A percentile compares a stretch with the other conserved stretches of the same genome.
These are phyloP conservation scores for Fagus crenata DNA, from an alignment of 306 rosid genomes.

Conservation along the genomic window DNA sequence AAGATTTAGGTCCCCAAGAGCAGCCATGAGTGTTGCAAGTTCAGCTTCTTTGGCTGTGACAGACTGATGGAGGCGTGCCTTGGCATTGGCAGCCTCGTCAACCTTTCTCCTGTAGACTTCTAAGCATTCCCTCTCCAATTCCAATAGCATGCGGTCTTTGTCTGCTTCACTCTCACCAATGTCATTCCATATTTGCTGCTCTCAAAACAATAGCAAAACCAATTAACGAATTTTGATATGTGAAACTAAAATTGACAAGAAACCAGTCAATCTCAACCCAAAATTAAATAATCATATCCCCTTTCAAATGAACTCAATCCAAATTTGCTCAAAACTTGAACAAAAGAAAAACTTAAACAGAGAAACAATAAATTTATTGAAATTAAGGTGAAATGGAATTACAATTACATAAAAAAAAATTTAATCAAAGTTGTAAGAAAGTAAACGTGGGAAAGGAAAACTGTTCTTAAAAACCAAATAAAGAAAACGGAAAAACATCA, in stretches of 20 bases:
- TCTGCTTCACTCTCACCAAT: conserved; percentile 87
- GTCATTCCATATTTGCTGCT: conserved; percentile 94
- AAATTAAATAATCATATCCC: background rate
- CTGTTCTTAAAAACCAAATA: conserved; percentile 7
- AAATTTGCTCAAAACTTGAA: background rate
- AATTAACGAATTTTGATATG: background rate
- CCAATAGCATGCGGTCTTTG: conserved; percentile 75
- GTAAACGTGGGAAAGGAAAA: background rate
- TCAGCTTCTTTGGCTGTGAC: conserved; percentile 95
- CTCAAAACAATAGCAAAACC: conserved; percentile 14
- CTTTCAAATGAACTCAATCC: background rate
- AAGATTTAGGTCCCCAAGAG: conserved; percentile 84
- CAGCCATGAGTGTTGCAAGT: conserved; percentile 84
- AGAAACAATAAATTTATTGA: background rate
- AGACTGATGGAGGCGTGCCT: conserved; percentile 89
- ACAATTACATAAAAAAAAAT: background rate
- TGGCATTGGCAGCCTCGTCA: conserved; percentile 81
- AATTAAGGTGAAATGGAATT: background rate
- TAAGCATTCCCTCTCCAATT: conserved; percentile 91
- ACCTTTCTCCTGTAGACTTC: conserved; percentile 88
- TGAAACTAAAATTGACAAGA: background rate
- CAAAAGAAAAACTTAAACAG: background rate
- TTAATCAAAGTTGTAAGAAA: background rate
- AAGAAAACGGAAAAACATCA: background rate
- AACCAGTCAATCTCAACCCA: conserved; percentile 7